Percentiles rank a stretch among this genome's conserved stretches.
phyloP scores from a whole-genome alignment of 1,139 yeast species.

The Yamadazyma spencermartinsiae region DNA sequence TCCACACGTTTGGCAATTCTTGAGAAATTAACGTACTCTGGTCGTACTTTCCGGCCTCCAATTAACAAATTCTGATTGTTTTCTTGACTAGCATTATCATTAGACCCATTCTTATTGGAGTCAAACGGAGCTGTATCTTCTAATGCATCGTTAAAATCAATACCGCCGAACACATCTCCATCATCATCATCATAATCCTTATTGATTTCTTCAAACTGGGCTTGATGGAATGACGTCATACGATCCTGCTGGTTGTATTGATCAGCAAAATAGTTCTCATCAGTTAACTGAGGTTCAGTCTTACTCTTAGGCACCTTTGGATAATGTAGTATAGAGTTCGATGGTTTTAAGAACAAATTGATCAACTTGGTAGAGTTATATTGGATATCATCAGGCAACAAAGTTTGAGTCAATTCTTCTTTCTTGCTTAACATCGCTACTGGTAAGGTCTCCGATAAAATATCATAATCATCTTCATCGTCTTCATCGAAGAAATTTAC shows the following conservation, averaged over 20 bases:
- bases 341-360: conserved; percentile 69
- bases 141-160: conserved; percentile 48
- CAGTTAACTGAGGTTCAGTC: conserved; percentile 38
- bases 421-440: conserved; percentile 32
- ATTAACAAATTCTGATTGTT: conserved; percentile 23
- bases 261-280: conserved; percentile 76
- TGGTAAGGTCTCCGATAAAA: conserved; percentile 52
- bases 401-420: conserved; percentile 34
- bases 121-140: conserved; percentile 26
- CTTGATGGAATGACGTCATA: conserved; percentile 45
- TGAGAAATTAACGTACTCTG: conserved; percentile 73
- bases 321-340: conserved; percentile 36
- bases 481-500: conserved; percentile 55
- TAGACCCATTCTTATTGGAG: conserved; percentile 17
- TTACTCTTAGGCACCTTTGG: conserved; percentile 20
- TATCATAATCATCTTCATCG: conserved; percentile 35
- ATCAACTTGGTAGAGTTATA: conserved; percentile 71
- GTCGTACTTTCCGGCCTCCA: conserved; percentile 47
- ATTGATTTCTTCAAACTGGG: conserved; percentile 44
- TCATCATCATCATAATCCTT: conserved; percentile 39
- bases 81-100: background rate
- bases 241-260: conserved; percentile 50
- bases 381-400: conserved; percentile 73
- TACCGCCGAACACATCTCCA: conserved; percentile 39
- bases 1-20: conserved; percentile 84